phyloP scores from a whole-genome alignment of 768 basidiomycete species.

The Arthromyces matolae region DNA sequence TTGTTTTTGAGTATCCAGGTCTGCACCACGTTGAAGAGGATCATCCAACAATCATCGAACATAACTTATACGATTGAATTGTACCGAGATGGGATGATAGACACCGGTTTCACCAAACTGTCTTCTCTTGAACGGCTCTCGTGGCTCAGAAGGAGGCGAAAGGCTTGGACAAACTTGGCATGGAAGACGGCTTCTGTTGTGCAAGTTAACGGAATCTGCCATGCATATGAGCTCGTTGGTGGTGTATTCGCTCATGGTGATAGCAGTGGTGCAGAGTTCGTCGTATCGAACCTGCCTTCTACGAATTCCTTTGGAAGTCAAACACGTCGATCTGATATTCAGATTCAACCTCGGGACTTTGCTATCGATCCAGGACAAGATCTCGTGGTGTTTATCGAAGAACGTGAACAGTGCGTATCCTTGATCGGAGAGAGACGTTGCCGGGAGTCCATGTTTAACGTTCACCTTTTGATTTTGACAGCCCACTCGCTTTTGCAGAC shows the following conservation, averaged over 20 bases:
- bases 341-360: slow-evolving; percentile 47
- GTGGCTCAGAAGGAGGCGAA: slow-evolving; percentile 16
- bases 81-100: slow-evolving; percentile 32
- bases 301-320: slow-evolving; percentile 15
- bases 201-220: slow-evolving; percentile 19
- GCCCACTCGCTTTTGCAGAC: slow-evolving; percentile 5
- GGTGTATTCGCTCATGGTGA: slow-evolving; percentile 50
- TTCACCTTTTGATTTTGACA: too few species aligned
- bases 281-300: slow-evolving; percentile 24
- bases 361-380: slow-evolving; percentile 68
- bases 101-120: slow-evolving; percentile 8
- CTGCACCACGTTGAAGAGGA: slow-evolving; percentile 24
- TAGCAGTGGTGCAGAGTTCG: slow-evolving; percentile 17
- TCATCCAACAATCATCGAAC: slow-evolving; percentile 22
- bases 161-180: slow-evolving; percentile 22
- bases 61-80: slow-evolving; percentile 38
- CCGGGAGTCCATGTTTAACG: too few species aligned
- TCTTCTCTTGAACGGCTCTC: slow-evolving; percentile 19
- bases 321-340: slow-evolving; percentile 31
- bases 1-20: slow-evolving; percentile 21
- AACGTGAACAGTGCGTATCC: slow-evolving; percentile 17
- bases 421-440: too few species aligned
- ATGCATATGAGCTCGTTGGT: slow-evolving; percentile 58
- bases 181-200: slow-evolving; percentile 16
- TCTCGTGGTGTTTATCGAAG: slow-evolving; percentile 36